Conservation (phyloP, 305 asterid genomes). For the Fraxinus xanthoxyloides region DNA sequence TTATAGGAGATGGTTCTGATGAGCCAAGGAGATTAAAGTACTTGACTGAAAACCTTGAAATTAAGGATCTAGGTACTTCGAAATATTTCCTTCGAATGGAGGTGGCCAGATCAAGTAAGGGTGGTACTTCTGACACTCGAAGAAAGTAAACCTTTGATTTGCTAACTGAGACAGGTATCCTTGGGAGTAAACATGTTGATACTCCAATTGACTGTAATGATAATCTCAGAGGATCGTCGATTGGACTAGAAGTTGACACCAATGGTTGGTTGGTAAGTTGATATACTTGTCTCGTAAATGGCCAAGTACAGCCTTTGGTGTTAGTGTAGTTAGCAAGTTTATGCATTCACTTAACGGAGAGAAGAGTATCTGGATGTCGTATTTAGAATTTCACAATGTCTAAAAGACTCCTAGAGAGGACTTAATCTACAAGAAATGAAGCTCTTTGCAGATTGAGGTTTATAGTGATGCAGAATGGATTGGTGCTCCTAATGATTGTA, state of each 20-base stretch:
- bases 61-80: background rate
- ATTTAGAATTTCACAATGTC: background rate
- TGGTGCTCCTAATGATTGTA: background rate
- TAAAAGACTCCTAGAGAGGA: background rate
- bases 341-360: background rate
- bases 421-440: background rate
- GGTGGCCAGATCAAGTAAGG: background rate
- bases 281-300: background rate
- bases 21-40: background rate
- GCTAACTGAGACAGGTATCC: background rate
- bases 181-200: background rate
- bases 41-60: background rate
- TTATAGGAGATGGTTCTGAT: background rate
- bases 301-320: background rate
- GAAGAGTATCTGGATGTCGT: background rate
- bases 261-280: background rate
- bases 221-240: background rate
- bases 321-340: background rate
- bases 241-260: background rate
- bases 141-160: background rate
- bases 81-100: background rate
- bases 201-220: background rate
- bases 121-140: background rate
- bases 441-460: background rate
- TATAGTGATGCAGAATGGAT: background rate